Base-by-base conservation (phyloP, 176 grass and related monocot genomes). In the Bonia amplexicaulis region DNA sequence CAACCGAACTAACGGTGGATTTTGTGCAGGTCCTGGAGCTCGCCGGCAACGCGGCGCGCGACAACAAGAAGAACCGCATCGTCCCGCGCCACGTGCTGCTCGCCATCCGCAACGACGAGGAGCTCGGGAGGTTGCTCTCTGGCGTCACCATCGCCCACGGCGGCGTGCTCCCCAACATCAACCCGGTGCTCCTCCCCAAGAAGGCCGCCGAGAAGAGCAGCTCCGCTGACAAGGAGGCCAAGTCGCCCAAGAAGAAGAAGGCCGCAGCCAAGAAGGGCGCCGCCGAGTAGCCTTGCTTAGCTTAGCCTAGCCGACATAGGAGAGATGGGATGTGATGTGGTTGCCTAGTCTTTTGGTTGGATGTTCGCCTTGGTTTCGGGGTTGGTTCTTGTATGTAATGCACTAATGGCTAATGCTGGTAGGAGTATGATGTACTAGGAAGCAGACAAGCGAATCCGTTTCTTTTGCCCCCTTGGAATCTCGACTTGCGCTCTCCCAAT, bases 41-140 rank as follows among this genome's bases (percentile, higher is more conserved):
- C 5, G 86, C 86, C 11, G 72, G 72, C 7, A 88, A 88, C 51
- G 80, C 72, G 12, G 86, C 80, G 6, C 54, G 74, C 40, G 80
- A 88, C 73, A 83, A 88, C 80, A 88, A 88, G 86, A 87, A 82
- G 86, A 82, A 2, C 13, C 15, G 80, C 13, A 83, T 83, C 80
- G 37, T 83, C 39, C 73, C 73, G 6, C 64, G 80, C 12, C 86
- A 88, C 71, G 62, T 88, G 26, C 73, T 83, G 20, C 80, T 88
- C 2, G 86, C 65, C 19, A 72, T 88, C 54, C 73, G 73, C 70
- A 88, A 88, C 65, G 73, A 88, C 42, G 42, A 78, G 73, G 86
- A 88, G 65, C 86, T 88, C 73, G 65, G 73, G 2, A 82, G 42
- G 73, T 80, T 84, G 16, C 86, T 88, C 2, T 19, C 71, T 1